phyloP scores from a whole-genome alignment of 768 basidiomycete genomes.

The Russula abietina region DNA sequence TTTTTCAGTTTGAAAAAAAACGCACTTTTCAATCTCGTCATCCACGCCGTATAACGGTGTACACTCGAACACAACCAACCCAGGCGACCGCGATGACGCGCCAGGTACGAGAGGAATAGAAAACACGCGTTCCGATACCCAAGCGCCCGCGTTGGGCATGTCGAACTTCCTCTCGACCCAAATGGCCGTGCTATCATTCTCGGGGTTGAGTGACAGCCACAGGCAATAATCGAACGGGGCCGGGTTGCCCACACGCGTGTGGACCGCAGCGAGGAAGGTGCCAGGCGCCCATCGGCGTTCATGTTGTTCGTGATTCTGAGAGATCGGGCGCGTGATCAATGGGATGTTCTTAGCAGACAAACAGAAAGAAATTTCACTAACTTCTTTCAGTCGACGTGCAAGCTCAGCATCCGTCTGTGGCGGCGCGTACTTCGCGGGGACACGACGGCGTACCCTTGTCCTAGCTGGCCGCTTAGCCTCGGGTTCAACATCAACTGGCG shows the following conservation, averaged over 20 bases:
- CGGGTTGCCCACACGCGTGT: conserved; percentile 34
- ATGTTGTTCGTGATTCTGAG: conserved; percentile 66
- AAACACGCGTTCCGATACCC: conserved; percentile 55
- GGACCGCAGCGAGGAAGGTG: conserved; percentile 53
- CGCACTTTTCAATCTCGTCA: conserved; percentile 65
- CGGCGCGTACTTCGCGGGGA: conserved; percentile 42
- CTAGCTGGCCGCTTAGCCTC: conserved; percentile 27
- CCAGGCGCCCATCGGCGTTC: conserved; percentile 68
- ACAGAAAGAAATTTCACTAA: conserved; percentile 29
- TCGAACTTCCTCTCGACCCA: conserved; percentile 77
- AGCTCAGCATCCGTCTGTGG: conserved; percentile 61
- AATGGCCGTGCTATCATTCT: conserved; percentile 69
- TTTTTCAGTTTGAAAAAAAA: not conserved
- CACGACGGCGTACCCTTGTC: conserved; percentile 34
- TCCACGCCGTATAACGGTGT: conserved; percentile 55
- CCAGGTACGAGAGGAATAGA: conserved; percentile 46
- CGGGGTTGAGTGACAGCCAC: conserved; percentile 73
- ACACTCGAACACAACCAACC: conserved; percentile 69
- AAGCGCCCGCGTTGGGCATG: conserved; percentile 55
- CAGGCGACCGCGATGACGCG: conserved; percentile 38
- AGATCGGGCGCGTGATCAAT: not conserved
- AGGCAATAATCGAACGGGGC: conserved; percentile 47
- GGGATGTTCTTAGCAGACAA: not conserved
- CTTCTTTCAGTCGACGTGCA: conserved; percentile 62
- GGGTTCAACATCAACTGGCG: not conserved